Percentiles rank a stretch among this genome's conserved stretches.
phyloP scores from a whole-genome alignment of 306 rosid species.

The Prosopis cineraria region DNA sequence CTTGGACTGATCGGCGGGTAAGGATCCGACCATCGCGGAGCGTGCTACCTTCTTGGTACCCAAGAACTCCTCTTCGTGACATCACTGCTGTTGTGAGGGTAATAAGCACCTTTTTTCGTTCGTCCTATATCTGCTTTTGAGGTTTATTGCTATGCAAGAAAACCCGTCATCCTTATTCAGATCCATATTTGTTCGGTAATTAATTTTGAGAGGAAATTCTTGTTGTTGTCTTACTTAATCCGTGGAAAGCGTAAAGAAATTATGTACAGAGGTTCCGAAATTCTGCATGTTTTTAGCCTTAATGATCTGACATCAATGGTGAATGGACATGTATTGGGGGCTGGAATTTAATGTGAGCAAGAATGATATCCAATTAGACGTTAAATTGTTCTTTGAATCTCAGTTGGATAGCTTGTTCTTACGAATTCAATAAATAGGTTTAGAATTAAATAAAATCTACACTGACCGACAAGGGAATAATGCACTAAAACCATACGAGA shows the following conservation, averaged over 20 bases:
- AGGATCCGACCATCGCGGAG: constrained; percentile 43
- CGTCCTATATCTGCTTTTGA: not conserved
- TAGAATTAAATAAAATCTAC: too few species aligned
- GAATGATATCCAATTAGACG: not conserved
- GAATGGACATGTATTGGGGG: not conserved
- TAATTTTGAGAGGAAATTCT: not conserved
- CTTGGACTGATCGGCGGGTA: constrained; percentile 35
- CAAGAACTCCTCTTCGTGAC: constrained; percentile 74
- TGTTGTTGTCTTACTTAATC: not conserved
- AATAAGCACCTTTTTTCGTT: not conserved
- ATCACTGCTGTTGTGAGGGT: constrained; percentile 65
- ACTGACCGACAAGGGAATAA: not conserved
- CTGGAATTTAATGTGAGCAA: not conserved
- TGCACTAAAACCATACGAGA: not conserved
- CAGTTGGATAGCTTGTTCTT: not conserved
- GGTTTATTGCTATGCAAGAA: not conserved
- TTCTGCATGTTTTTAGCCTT: not conserved
- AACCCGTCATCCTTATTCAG: not conserved
- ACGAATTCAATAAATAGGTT: too few species aligned
- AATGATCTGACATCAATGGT: not conserved
- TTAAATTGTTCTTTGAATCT: not conserved
- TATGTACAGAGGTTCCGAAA: not conserved
- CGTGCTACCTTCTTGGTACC: constrained; percentile 79
- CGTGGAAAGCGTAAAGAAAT: not conserved
- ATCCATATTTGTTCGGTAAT: too few species aligned